Conservation (phyloP, 2,329 filamentous ascomycete species). For the Fusarium mangiferae region DNA sequence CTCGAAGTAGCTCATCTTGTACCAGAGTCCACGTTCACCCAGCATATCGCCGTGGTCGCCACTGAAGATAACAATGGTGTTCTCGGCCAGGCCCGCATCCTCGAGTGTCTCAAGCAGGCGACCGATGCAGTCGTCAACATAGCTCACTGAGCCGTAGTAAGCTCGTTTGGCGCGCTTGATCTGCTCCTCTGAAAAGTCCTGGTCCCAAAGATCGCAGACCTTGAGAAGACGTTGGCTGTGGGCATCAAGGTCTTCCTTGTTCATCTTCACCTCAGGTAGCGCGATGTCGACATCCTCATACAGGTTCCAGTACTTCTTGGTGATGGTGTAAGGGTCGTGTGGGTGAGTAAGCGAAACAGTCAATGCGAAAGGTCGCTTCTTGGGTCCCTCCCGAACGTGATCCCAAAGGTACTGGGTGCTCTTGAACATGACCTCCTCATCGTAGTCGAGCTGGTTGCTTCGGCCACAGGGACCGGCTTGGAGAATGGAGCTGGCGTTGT, state of each 20-base stretch:
- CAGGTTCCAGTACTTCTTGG: slow-evolving; percentile 90
- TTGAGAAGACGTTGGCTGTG: slow-evolving; percentile 89
- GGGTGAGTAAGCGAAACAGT: slow-evolving; percentile 95
- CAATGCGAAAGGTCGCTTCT: slow-evolving; percentile 82
- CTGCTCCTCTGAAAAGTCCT: slow-evolving; percentile 85
- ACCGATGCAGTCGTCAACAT: slow-evolving; percentile 92
- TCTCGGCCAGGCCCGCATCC: slow-evolving; percentile 80
- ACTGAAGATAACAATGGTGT: slow-evolving; percentile 92
- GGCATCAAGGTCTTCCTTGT: slow-evolving; percentile 83
- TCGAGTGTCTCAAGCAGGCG: slow-evolving; percentile 81
- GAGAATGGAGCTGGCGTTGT: slow-evolving; percentile 93
- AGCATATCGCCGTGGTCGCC: slow-evolving; percentile 97
- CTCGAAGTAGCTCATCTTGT: slow-evolving; percentile 98
- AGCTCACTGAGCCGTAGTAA: slow-evolving; percentile 93
- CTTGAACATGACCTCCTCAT: slow-evolving; percentile 95
- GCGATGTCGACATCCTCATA: slow-evolving; percentile 91
- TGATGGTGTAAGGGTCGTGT: slow-evolving; percentile 95
- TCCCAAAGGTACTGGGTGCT: slow-evolving; percentile 91
- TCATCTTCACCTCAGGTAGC: slow-evolving; percentile 80
- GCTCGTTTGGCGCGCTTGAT: slow-evolving; percentile 86
- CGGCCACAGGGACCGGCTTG: slow-evolving; percentile 89
- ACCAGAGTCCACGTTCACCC: slow-evolving; percentile 91
- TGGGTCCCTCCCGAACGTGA: slow-evolving; percentile 81
- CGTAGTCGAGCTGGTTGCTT: slow-evolving; percentile 95
- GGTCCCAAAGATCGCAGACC: slow-evolving; percentile 87